Evolutionary conservation across 352 stramenopile genomes (phyloP).

Genomic region (Albugo candida): DNA sequence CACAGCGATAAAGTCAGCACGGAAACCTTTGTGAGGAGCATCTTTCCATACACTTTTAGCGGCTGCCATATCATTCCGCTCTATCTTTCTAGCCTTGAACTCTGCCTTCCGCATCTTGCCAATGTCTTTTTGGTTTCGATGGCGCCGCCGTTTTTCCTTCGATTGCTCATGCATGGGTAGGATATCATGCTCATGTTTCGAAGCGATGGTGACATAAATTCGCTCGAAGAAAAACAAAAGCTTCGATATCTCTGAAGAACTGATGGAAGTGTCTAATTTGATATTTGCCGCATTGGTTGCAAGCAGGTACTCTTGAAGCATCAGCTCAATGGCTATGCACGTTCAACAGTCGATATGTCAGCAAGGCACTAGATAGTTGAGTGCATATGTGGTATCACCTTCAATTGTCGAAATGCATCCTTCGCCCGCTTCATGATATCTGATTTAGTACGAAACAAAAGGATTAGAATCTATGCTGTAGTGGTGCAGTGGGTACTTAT

Average conservation of each 20-base stretch:
- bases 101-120: slow-evolving; percentile 55
- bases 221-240: slow-evolving; percentile 76
- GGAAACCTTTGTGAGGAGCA: not conserved
- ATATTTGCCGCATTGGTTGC: too few species aligned
- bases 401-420: slow-evolving; percentile 80
- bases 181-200: slow-evolving; percentile 23
- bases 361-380: not conserved
- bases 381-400: slow-evolving; percentile 20
- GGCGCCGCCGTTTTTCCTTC: slow-evolving; percentile 52
- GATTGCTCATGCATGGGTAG: slow-evolving; percentile 62
- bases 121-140: slow-evolving; percentile 57
- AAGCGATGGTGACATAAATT: slow-evolving; percentile 39
- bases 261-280: too few species aligned
- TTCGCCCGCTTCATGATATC: slow-evolving; percentile 60
- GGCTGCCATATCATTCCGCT: slow-evolving; percentile 21
- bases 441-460: too few species aligned
- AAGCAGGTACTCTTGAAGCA: slow-evolving; percentile 54
- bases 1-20: slow-evolving; percentile 4
- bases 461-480: too few species aligned
- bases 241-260: slow-evolving; percentile 17
- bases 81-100: slow-evolving; percentile 40
- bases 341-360: not conserved
- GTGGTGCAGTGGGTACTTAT: too few species aligned
- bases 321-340: slow-evolving; percentile 50
- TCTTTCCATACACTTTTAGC: slow-evolving; percentile 13